Evolutionary conservation across 2,329 filamentous ascomycete species (phyloP), one percentile per base, ranked within the genome.

Genomic region (Hansfordia pulvinata): DNA sequence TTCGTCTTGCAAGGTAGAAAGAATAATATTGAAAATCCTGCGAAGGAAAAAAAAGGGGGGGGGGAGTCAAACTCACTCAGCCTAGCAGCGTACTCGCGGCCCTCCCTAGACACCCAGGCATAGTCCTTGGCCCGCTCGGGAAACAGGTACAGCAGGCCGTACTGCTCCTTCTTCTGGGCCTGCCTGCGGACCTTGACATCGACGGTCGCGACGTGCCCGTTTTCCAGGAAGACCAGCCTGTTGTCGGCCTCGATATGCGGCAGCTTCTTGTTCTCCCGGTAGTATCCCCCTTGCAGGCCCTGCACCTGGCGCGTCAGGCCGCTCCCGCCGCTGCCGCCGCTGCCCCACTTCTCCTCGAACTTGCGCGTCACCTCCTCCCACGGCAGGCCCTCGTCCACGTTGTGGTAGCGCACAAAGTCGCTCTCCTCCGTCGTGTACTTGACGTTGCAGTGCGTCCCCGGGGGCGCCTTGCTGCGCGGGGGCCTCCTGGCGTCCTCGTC

Each of bases 121-220:
- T 64, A 64, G 19, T 49, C 42, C 19, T 63, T 44, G 6, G 59
- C 59, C 14, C 57, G 50, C 30, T 64, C 60, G 2, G 61, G 61
- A 30, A 57, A 64, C n/a, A 62, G 48, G 28, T 44, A 40, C 6
- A 45, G 24, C 10, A 54, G 44, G n/a, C 37, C 35, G 30, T 37
- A 47, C 20, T 34, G 29, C 6, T 33, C 26, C 18, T 37, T 47
- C 20, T 41, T 33, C 10, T 44, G 37, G 6, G 18, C n/a, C 27
- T 51, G 48, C 0, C 41, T 16, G 17, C 47, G 36, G 4, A 45
- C 42, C 32, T 42, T 39, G 4, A 25, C 27, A 7, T 11, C 19
- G 4, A 26, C 16, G 4, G 26, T 20, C 10, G 33, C 19, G 8
- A 48, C 31, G 23, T 46, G 46, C 2, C 46, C 47, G 28, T 48